phyloP scores from a whole-genome alignment of 1,139 yeast species.

The Saccharomyces hybrid region DNA sequence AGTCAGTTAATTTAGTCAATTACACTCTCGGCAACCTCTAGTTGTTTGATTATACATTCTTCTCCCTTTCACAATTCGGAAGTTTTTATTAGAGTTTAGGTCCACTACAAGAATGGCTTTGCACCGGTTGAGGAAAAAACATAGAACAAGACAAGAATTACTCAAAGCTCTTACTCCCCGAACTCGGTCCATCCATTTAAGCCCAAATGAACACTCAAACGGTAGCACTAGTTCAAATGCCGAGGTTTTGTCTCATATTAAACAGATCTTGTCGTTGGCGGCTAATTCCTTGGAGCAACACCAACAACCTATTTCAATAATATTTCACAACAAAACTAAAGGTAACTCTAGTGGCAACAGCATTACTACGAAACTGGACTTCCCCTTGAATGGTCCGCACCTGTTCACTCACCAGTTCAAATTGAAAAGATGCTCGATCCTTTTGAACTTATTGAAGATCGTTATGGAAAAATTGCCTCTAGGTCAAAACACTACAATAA shows the following conservation, averaged over 20 bases:
- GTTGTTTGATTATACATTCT: no score
- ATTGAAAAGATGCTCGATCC: conserved; percentile 11
- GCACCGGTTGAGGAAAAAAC: background rate
- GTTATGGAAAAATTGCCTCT: conserved; percentile 8
- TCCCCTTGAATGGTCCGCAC: background rate
- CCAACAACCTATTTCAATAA: conserved; percentile 7
- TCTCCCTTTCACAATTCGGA: no score
- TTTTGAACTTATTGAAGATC: conserved; percentile 15
- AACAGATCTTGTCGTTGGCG: conserved; percentile 8
- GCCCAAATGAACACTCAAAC: background rate
- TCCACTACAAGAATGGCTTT: background rate
- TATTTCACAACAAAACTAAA: conserved; percentile 2
- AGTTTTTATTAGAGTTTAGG: no score
- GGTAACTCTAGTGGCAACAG: conserved; percentile 3
- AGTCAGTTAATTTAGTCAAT: no score
- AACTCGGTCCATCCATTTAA: background rate
- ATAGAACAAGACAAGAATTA: background rate
- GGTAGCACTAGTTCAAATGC: background rate
- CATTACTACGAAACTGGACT: conserved; percentile 2
- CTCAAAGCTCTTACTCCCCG: background rate
- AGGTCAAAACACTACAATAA: conserved; percentile 21
- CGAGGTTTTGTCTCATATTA: conserved; percentile 7
- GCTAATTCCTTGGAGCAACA: conserved; percentile 10
- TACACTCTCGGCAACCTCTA: no score
- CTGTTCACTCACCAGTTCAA: background rate